Evolutionary conservation across 2,329 filamentous ascomycete genomes (phyloP), one percentile per base, ranked within the genome.

Genomic region (Ophiostoma piceae): DNA sequence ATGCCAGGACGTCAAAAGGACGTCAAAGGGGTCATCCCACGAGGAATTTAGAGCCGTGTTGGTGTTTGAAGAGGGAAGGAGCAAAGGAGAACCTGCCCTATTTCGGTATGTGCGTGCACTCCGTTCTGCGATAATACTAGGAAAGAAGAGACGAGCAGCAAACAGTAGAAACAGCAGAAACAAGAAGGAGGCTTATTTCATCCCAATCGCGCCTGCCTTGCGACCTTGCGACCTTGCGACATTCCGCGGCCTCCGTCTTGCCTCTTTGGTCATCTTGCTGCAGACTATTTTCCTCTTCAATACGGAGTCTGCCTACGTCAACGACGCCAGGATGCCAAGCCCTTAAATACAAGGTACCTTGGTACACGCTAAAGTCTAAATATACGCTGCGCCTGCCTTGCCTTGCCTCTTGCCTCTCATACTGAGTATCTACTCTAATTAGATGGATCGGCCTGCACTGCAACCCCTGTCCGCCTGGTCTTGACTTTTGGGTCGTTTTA

Each of bases 171-270:
- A 57, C 57, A 62, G 51, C 57, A 62, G 51, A 32, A 16, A 35
- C 57, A 64, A 37, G 60, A 65, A 39, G n/a, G 62, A 39, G 60
- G 62, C 62, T 39, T 65, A 22, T 22, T 65, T 39, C 35, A 39
- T 65, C 35, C 32, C 35, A 39, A 22, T 39, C 35, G 62, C 62
- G 62, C 35, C 35, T 39, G 62, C 62, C 62, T 65, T 64, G 60
- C 62, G 62, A 65, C 62, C 22, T 65, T 39, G 60, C 62, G 35
- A 65, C 62, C 62, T 65, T 64, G 60, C 62, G 62, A 65, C 62
- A 39, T 65, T 39, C 62, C 62, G 62, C 19, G 14, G 62, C 62
- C 62, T 65, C 62, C 62, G 62, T 65, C 35, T 39, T 65, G 51
- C 51, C n/a, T 39, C 35, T 35, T 32, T n/a, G 32, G 43, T 47